These are phyloP conservation scores for Saturnispora kantuleensis DNA, from an alignment of 805 yeast species.

Conservation along the genomic window DNA sequence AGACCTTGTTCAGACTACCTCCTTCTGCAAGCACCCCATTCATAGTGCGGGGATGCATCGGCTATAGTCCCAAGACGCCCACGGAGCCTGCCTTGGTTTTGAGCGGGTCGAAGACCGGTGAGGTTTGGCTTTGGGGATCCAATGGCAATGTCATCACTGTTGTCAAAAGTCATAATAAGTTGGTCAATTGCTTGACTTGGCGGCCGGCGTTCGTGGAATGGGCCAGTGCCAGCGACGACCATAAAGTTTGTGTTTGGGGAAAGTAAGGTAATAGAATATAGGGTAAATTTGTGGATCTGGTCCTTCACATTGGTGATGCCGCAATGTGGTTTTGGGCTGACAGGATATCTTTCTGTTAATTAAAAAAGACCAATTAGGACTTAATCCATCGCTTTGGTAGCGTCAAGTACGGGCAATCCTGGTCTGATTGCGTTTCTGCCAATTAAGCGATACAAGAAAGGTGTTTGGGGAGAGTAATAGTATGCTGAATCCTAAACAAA, in stretches of 20 bases:
- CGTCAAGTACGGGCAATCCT: no score
- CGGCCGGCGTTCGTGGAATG: conserved; percentile 11
- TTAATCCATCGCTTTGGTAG: no score
- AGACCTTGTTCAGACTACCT: conserved; percentile 11
- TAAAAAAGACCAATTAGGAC: no score
- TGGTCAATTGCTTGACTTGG: conserved; percentile 13
- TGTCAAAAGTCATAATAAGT: conserved; percentile 9
- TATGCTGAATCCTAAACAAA: no score
- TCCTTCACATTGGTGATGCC: no score
- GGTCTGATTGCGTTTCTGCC: no score
- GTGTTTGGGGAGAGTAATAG: no score
- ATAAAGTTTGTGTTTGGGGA: conserved; percentile 11
- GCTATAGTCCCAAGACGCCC: background rate
- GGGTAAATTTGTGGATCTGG: no score
- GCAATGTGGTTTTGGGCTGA: no score
- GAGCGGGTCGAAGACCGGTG: conserved; percentile 11
- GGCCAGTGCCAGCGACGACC: conserved; percentile 14
- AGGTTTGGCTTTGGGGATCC: conserved; percentile 14
- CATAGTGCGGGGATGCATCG: conserved; percentile 14
- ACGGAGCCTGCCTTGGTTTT: conserved; percentile 10
- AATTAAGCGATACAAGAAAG: no score
- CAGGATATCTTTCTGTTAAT: no score
- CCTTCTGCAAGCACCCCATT: conserved; percentile 9
- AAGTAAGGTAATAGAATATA: background rate
- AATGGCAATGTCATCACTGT: conserved; percentile 11